Conservation (phyloP, 73 alveolate species). For the Uronychia binucleata region DNA sequence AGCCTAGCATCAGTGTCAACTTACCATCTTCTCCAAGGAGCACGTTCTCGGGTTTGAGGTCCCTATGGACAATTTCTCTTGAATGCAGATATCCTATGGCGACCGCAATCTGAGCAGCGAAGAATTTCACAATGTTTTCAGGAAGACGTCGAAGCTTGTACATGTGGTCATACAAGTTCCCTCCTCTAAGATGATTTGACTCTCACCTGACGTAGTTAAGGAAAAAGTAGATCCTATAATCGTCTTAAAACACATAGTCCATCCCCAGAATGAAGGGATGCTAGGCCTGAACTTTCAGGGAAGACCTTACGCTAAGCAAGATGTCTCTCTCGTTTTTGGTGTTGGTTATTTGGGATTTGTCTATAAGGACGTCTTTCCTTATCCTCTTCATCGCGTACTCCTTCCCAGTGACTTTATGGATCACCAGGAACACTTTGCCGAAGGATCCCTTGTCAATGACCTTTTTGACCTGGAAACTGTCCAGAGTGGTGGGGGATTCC, state of each 20-base stretch:
- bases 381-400: slow-evolving; percentile 89
- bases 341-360: slow-evolving; percentile 70
- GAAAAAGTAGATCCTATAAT: slow-evolving; percentile 54
- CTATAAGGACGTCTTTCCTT: slow-evolving; percentile 70
- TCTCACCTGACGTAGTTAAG: slow-evolving; percentile 35
- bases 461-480: slow-evolving; percentile 69
- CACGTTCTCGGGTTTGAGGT: slow-evolving; percentile 81
- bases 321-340: slow-evolving; percentile 79
- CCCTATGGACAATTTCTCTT: slow-evolving; percentile 77
- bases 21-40: slow-evolving; percentile 59
- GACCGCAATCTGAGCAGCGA: slow-evolving; percentile 50
- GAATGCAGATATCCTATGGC: slow-evolving; percentile 69
- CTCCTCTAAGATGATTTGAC: slow-evolving; percentile 24
- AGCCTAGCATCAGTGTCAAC: slow-evolving; percentile 4
- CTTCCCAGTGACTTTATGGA: slow-evolving; percentile 47
- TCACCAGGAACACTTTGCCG: slow-evolving; percentile 82
- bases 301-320: slow-evolving; percentile 30
- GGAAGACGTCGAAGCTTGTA: slow-evolving; percentile 37
- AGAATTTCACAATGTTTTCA: slow-evolving; percentile 34
- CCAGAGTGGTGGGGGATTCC: slow-evolving; percentile 8
- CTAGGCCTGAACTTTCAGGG: slow-evolving; percentile 8
- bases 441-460: slow-evolving; percentile 86
- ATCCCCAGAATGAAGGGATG: slow-evolving; percentile 64
- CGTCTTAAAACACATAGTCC: slow-evolving; percentile 66
- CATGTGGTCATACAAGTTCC: slow-evolving; percentile 55